Base-by-base conservation (phyloP, 2,329 filamentous ascomycete species). In the Scedosporium aurantiacum region DNA sequence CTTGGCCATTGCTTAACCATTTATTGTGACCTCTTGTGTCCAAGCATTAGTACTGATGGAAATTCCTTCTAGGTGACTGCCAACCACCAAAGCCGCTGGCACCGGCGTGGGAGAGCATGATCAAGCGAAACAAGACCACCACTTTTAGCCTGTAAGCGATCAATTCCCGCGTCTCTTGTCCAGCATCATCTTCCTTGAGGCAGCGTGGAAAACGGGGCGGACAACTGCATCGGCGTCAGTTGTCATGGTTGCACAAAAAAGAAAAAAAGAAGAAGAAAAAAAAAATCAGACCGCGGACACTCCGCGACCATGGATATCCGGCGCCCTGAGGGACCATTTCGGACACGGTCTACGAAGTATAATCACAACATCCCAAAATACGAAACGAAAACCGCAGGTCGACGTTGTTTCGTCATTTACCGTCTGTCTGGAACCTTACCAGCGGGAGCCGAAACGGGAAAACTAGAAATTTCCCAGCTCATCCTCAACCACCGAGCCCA, bases 51-150 rank as follows among this genome's bases (percentile, higher is more conserved):
- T 27, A 14, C 43, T 27, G 12, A 14, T 16, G 14, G 23, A 28
- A 18, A 12, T 43, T 27, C 43, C 21, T 28, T 45, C 10, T 54
- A 62, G 60, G 60, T 16, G 60, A 62, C 21, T 62, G 60, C 45
- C 60, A 58, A 16, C 60, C 60, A 14, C 55, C 55, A 3, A 27
- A 43, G n/a, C 27, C 23, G n/a, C 59, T 60, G 23, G 52, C 55
- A 14, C 54, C 60, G 14, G 55, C 41, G 28, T 62, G 60, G 60
- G 60, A 62, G 60, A 58, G 40, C 45, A 62, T 62, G 60, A 62
- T 62, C 52, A 62, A 58, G 55, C 60, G 60, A 23, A 62, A 62
- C 60, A 61, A 57, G 60, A 54, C 58, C 28, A 57, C 25, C 12
- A 40, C 25, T 16, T 32, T 40, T 37, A 60, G 45, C 47, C 47